Evolutionary conservation across 2,329 filamentous ascomycete genomes (phyloP), one percentile per base, ranked within the genome.

Genomic region (Metarhizium brunneum): DNA sequence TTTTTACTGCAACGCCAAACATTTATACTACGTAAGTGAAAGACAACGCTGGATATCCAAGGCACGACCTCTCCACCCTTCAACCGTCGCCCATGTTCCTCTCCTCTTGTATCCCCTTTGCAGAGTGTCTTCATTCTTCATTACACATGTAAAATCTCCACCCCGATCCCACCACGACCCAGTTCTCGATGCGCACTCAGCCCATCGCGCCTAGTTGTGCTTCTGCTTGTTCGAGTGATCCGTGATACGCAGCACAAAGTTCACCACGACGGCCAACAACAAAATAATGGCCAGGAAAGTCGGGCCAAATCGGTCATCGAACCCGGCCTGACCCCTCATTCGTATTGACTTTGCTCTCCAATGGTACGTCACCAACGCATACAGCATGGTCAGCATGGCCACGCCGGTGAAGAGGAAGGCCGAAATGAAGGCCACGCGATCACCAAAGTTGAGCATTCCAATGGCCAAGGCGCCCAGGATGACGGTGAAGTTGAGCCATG

Each of bases 401-500:
- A 99, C 92, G 63, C 91, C 77, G 1, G 94, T 97, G 77, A 99
- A 99, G 54, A 96, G 79, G 54, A 90, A 92, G 55, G 94, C 91
- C 59, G 87, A 92, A 73, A 97, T 96, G 70, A 94, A 94, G 65
- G 92, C 92, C 55, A 95, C 85, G 61, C 85, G 86, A 74, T 99
- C 94, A 69, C 94, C 94, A 66, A 99, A 99, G 79, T 99, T 99
- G 67, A 99, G 85, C 69, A 99, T 91, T 64, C 94, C 94, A 64
- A 99, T 90, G 63, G 94, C 92, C 52, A 99, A 85, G 61, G 94
- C 94, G 68, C 94, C 94, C 59, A 99, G 88, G 73, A 99, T 92
- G 68, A 99, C 92, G 71, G 92, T 96, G 80, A 97, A 97, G 82
- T 99, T 99, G 68, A 99, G 89, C 94, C 94, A 99, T 74, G 91